Conservation (phyloP, 257 asterid genomes). For the Solanum pinnatisectum region DNA sequence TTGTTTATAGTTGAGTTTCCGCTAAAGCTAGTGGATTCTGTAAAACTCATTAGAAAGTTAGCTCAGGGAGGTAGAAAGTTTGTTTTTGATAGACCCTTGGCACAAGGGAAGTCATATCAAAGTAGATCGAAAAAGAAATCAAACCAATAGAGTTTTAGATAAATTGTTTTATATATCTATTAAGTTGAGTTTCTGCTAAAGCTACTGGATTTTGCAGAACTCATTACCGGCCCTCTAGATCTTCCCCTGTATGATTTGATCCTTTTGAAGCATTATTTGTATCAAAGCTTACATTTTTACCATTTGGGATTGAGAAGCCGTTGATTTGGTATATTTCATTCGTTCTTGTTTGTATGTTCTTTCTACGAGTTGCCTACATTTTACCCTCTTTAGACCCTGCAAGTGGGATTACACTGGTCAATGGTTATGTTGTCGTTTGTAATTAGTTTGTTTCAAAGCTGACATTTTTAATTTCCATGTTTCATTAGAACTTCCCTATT, state of each 20-base stretch:
- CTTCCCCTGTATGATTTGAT: background rate
- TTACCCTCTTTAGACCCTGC: background rate
- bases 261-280: background rate
- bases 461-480: background rate
- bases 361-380: background rate
- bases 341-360: background rate
- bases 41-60: background rate
- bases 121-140: background rate
- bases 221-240: background rate
- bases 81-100: background rate
- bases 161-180: background rate
- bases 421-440: background rate
- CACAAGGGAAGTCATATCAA: background rate
- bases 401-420: background rate
- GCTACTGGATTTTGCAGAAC: background rate
- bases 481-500: conserved; percentile 39
- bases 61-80: background rate
- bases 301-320: background rate
- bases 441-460: background rate
- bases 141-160: background rate
- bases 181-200: background rate
- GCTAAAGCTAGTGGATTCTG: background rate
- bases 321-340: background rate
- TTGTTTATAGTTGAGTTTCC: background rate
- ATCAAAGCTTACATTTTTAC: background rate